phyloP scores from a whole-genome alignment of 371 early-diverging fungal species.

The Sporodiniella umbellata region DNA sequence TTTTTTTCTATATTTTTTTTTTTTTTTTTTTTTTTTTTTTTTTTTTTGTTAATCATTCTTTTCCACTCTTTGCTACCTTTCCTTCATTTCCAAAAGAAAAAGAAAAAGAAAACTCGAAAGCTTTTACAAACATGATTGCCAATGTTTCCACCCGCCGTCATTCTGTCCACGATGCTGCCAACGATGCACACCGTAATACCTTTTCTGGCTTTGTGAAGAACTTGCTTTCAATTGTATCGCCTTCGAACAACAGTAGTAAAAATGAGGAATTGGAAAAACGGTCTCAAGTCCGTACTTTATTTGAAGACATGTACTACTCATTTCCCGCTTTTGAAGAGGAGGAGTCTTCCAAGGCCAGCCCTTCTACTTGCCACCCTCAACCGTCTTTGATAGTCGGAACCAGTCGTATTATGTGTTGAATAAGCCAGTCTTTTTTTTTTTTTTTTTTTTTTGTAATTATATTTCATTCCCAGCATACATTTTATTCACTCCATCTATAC shows the following conservation, averaged over 20 bases:
- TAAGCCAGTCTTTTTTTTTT: not conserved
- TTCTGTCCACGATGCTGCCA: not conserved
- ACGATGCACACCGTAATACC: conserved; percentile 18
- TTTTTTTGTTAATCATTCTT: not conserved
- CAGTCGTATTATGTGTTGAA: conserved; percentile 11
- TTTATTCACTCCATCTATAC: no score
- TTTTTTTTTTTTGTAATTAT: not conserved
- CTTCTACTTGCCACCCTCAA: conserved; percentile 7
- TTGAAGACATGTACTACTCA: conserved; percentile 25
- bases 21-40: not conserved
- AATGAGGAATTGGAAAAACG: conserved; percentile 2
- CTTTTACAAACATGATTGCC: not conserved
- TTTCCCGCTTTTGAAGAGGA: conserved; percentile 25
- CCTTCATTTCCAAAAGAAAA: not conserved
- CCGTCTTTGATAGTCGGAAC: conserved; percentile 10
- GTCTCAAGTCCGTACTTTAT: conserved; percentile 1
- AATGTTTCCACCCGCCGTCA: not conserved
- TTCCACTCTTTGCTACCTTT: no score
- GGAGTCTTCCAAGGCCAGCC: not conserved
- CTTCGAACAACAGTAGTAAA: conserved; percentile 5
- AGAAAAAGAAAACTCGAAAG: not conserved
- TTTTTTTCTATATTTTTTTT: not conserved
- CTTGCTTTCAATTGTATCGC: conserved; percentile 24
- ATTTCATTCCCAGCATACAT: not conserved
- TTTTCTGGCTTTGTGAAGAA: conserved; percentile 31